Evolutionary conservation across 495 filamentous ascomycete species (phyloP).

Genomic region (Geoglossum glabrum): DNA sequence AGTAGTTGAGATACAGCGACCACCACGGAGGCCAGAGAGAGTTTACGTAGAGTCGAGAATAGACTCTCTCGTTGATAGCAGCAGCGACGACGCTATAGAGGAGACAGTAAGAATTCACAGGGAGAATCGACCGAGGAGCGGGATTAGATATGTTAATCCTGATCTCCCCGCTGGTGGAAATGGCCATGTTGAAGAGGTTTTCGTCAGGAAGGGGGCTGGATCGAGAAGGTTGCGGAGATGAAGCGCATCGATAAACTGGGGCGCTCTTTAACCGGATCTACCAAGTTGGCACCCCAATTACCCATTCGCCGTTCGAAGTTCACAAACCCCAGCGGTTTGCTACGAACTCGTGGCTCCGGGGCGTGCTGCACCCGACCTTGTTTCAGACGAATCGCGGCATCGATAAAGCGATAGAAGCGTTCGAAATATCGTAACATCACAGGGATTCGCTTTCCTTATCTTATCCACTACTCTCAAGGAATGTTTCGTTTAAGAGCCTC

Average conservation of each 20-base stretch:
- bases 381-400: too few species aligned
- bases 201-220: neutral
- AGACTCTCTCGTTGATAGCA: neutral
- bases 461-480: too few species aligned
- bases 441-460: too few species aligned
- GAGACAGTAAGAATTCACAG: conserved; percentile 11
- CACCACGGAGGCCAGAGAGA: conserved; percentile 3
- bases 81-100: conserved; percentile 17
- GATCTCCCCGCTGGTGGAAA: conserved; percentile 18
- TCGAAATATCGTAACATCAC: too few species aligned
- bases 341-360: too few species aligned
- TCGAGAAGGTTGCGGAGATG: conserved; percentile 2
- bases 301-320: too few species aligned
- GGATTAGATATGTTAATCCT: conserved; percentile 19
- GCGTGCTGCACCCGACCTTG: too few species aligned
- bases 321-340: too few species aligned
- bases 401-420: too few species aligned
- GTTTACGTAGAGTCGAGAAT: conserved; percentile 5
- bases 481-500: too few species aligned
- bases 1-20: conserved; percentile 3
- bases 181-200: conserved; percentile 8
- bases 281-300: neutral
- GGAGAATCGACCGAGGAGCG: conserved; percentile 9
- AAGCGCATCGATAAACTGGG: neutral
- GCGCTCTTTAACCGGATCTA: neutral